Evolutionary conservation across 2,329 filamentous ascomycete species (phyloP), one percentile per base, ranked within the genome.

Genomic region (Elsinoe australis): DNA sequence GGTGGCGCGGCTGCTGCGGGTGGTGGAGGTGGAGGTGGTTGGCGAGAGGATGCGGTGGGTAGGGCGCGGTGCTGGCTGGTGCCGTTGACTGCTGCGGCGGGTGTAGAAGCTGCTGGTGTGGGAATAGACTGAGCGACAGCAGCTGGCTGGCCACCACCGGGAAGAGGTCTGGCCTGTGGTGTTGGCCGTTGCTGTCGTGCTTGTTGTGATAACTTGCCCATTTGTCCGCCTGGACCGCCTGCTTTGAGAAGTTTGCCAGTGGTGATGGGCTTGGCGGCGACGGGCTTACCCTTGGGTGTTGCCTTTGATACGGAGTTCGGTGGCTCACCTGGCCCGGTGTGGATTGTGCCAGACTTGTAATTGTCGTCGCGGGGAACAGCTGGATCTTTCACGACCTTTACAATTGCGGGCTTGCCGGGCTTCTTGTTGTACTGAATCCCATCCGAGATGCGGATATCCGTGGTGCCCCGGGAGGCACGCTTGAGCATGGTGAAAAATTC

Each of bases 361-460:
- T 81, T 78, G 66, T 98, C 92, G 39, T 82, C 82, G 46, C 75
- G 67, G 3, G 75, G 70, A 46, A 83, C 76, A 46, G 81, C 78
- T 0, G 89, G 82, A 62, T 98, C 92, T 68, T 94, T 95, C 52
- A 94, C 62, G 6, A 86, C 86, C 71, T 96, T 96, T 61, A 98
- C 85, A 4, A 80, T 69, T 47, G 90, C 85, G 64, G 87, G 77
- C 71, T 98, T 98, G 49, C 87, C 87, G 1, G 92, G 92, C 68
- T 98, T 98, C 76, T 96, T 98, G 62, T 90, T 89, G 67, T 95
- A 98, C 63, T 95, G 87, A 57, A 98, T 89, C 51, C 75, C 76
- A 21, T 92, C 83, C n/a, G 72, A 79, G 53, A 96, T 83, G 67
- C 85, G 87, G 39, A 98, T 69, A 61, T 82, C 87, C 61, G 94